These are phyloP conservation scores for Aspergillus candidus DNA, from an alignment of 2,329 filamentous ascomycete genomes.

Conservation along the genomic window DNA sequence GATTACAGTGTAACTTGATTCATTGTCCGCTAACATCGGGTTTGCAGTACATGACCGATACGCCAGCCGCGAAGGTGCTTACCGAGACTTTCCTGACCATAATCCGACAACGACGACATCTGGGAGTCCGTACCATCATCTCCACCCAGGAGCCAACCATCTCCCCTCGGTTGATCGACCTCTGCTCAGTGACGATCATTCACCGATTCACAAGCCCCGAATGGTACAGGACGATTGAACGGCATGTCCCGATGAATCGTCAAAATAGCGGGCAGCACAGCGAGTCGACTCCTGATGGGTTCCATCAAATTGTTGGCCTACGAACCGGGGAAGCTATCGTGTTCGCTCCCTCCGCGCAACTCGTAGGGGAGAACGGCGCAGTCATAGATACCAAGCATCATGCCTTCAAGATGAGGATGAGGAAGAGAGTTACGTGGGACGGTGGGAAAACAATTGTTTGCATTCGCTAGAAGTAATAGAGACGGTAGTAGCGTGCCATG, in stretches of 20 bases:
- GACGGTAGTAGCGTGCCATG: too few relatives aligned
- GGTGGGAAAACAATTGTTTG: conserved; percentile 18
- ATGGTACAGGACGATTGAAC: conserved; percentile 47
- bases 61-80: conserved; percentile 28
- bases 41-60: conserved; percentile 14
- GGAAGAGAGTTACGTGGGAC: conserved; percentile 21
- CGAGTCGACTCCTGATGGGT: conserved; percentile 7
- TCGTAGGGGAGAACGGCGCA: conserved; percentile 9
- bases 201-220: conserved; percentile 62
- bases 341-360: conserved; percentile 18
- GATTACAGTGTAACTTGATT: not conserved
- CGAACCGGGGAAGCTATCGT: conserved; percentile 22
- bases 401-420: conserved; percentile 16
- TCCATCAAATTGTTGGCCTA: conserved; percentile 18
- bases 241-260: conserved; percentile 41
- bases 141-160: conserved; percentile 71
- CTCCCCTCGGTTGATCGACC: conserved; percentile 58
- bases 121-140: conserved; percentile 59
- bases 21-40: too few relatives aligned
- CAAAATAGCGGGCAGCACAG: not conserved
- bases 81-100: conserved; percentile 55
- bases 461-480: conserved; percentile 6
- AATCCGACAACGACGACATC: conserved; percentile 64
- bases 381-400: conserved; percentile 13
- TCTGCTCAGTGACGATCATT: conserved; percentile 62